Evolutionary conservation across 176 grass and related monocot genomes (phyloP), one percentile per base, ranked within the genome.

Genomic region (Olyra latifolia): DNA sequence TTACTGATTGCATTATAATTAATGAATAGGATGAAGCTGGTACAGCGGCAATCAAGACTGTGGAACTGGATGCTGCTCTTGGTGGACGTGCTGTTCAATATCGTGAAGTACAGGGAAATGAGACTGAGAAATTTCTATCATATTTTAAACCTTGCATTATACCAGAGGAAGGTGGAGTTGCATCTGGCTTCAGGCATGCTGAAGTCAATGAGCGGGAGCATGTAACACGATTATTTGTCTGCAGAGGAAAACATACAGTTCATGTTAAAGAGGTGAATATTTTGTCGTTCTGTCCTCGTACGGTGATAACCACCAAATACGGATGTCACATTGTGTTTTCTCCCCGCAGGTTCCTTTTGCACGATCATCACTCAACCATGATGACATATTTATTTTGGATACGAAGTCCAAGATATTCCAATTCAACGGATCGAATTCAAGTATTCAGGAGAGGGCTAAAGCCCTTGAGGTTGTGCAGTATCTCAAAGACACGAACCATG

Each of bases 101-200:
- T 59, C 90, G 96, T 69, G 93, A 99, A 86, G 88, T 93, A 74
- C 96, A 99, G 74, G 96, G 92, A 74, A 93, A 99, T 69, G 96
- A 99, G 79, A 93, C 96, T 0, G 96, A 99, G 62, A 95, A 95
- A 73, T 95, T 99, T 90, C 92, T 99, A 78, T 99, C 96, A 10
- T 99, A 99, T 83, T 99, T 99, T 81, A 99, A 95, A 89, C 96
- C 96, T 20, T 99, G 96, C 81, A 99, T 99, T 82, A 99, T 99
- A 82, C 96, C 96, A 62, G 90, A 88, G 55, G 78, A 99, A 86
- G 96, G 96, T 57, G 88, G 96, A 62, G 68, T 91, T 83, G 80
- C 87, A 74, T 97, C 94, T 77, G 94, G 94, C 65, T 94, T 92
- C 79, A 97, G 84, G 73, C 88, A 95, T 76, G n/a, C 79, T 46